Percentiles rank a stretch among this genome's conserved stretches.
Evolutionary conservation across 2,329 filamentous ascomycete genomes (phyloP).

Genomic region (Sporothrix phasma): DNA sequence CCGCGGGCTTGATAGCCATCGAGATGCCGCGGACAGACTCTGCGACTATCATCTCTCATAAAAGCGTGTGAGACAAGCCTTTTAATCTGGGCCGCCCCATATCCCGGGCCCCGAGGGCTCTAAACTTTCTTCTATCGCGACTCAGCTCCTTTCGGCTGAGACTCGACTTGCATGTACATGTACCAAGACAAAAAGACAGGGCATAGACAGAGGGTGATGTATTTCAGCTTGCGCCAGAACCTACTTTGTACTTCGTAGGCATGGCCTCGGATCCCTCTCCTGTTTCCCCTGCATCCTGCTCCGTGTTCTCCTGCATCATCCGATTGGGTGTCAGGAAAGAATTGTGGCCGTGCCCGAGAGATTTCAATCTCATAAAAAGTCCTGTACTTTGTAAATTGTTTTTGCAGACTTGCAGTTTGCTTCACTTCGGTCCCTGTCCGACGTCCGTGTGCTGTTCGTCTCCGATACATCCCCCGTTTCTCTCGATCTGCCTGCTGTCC

Average conservation of each 20-base stretch:
- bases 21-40: background rate
- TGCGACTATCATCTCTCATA: background rate
- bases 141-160: background rate
- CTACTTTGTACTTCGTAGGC: too few species aligned
- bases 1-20: conserved; percentile 1
- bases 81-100: background rate
- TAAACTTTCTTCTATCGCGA: background rate
- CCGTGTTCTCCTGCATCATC: background rate
- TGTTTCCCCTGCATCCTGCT: background rate
- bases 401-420: background rate
- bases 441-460: background rate
- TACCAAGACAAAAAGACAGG: background rate
- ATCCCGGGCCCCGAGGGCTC: background rate
- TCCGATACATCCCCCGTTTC: background rate
- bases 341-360: background rate
- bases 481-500: background rate
- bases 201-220: background rate
- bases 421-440: background rate
- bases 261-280: background rate
- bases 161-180: background rate
- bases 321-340: background rate
- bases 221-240: background rate
- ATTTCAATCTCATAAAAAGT: background rate
- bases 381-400: background rate
- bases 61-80: background rate